phyloP scores from a whole-genome alignment of 768 basidiomycete genomes.

The Tricholoma terreum region DNA sequence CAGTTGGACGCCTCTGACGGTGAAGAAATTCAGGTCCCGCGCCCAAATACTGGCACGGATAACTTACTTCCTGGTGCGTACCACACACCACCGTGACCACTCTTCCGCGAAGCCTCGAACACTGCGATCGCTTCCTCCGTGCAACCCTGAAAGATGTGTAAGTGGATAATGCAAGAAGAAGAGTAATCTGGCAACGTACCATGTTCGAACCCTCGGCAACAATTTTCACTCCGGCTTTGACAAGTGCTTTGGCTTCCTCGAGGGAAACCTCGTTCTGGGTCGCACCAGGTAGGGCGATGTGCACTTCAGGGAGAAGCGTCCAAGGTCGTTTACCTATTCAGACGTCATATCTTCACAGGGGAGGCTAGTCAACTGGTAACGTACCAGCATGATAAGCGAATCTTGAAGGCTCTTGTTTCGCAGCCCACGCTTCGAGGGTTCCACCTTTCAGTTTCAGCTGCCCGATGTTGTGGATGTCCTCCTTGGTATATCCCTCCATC shows the following conservation, averaged over 20 bases:
- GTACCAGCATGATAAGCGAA: slow-evolving; percentile 50
- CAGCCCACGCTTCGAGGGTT: slow-evolving; percentile 35
- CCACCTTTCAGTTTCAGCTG: slow-evolving; percentile 56
- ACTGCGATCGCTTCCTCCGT: slow-evolving; percentile 70
- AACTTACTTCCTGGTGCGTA: slow-evolving; percentile 70
- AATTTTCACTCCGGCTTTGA: slow-evolving; percentile 66
- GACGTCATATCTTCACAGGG: slow-evolving; percentile 14
- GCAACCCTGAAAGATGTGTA: slow-evolving; percentile 42
- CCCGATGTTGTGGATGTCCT: slow-evolving; percentile 49
- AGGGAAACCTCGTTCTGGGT: slow-evolving; percentile 70
- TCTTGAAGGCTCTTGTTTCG: slow-evolving; percentile 28
- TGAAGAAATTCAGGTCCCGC: slow-evolving; percentile 3
- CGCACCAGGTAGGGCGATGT: slow-evolving; percentile 68
- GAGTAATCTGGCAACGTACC: slow-evolving; percentile 24
- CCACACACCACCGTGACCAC: slow-evolving; percentile 51
- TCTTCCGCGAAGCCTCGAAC: slow-evolving; percentile 60
- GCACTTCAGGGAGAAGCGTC: slow-evolving; percentile 58
- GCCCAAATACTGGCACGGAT: not conserved
- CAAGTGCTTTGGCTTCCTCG: slow-evolving; percentile 66
- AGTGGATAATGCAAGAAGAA: not conserved
- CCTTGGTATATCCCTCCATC: slow-evolving; percentile 55
- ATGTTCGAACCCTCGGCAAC: slow-evolving; percentile 79
- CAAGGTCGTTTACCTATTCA: slow-evolving; percentile 58
- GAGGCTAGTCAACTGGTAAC: not conserved
- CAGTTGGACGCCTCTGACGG: slow-evolving; percentile 51